Evolutionary conservation across 257 asterid genomes (phyloP).

Genomic region (Petunia secreta): DNA sequence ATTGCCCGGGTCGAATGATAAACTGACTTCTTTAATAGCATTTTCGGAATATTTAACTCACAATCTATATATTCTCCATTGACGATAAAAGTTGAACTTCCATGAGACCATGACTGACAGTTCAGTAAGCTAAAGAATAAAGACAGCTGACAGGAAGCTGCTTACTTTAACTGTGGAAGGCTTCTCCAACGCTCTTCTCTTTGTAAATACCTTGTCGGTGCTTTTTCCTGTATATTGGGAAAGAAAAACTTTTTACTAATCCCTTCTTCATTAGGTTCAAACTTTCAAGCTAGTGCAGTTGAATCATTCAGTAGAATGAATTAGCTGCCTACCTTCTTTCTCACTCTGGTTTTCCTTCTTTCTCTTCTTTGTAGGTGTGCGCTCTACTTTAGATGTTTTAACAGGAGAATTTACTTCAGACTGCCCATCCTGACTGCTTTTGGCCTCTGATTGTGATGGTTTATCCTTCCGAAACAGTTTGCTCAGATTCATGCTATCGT

Average conservation of each 20-base stretch:
- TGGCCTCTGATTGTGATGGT: not conserved
- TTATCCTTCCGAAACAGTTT: constrained; percentile 24
- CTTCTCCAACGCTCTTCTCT: constrained; percentile 26
- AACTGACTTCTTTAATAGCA: not conserved
- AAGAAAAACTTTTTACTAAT: not conserved
- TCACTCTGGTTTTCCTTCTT: constrained; percentile 25
- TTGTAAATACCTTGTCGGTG: constrained; percentile 16
- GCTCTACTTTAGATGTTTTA: constrained; percentile 17
- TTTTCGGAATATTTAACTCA: not conserved
- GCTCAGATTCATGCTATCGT: constrained; percentile 27
- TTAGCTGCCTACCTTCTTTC: constrained; percentile 22
- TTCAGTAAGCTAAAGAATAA: constrained; percentile 20
- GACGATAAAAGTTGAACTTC: not conserved
- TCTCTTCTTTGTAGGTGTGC: constrained; percentile 23
- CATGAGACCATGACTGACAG: not conserved
- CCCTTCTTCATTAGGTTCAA: not conserved
- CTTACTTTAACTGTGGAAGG: constrained; percentile 15
- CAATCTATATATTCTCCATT: not conserved
- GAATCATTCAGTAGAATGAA: not conserved
- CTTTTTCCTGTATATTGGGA: constrained; percentile 21
- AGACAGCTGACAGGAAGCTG: not conserved
- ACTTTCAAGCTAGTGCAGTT: constrained; percentile 13
- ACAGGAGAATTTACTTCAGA: constrained; percentile 23
- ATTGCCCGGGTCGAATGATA: not conserved
- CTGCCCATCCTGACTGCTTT: constrained; percentile 18